Base-by-base conservation (phyloP, 768 basidiomycete species). In the Paxillus rubicundulus region DNA sequence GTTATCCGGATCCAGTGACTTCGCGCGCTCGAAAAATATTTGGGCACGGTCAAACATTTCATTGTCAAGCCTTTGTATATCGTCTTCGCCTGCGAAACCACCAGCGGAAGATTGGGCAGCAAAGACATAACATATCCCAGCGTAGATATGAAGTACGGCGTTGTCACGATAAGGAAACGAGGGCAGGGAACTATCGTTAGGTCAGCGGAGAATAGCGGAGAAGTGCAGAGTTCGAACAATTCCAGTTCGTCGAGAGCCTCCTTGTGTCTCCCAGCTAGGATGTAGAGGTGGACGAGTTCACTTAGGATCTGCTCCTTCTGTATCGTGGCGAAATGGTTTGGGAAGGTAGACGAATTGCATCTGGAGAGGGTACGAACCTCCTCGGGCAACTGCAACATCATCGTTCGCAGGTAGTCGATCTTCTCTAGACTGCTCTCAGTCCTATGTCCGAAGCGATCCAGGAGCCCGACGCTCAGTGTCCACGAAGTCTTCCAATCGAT, bases 111-210 rank as follows among this genome's bases (percentile, higher is more conserved):
- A 69, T 56, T 82, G 83, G 10, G 82, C 77, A n/a, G 82, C 69
- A 59, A 86, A 82, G 20, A 93, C 71, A 24, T 77, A 80, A 12
- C 90, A 71, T 47, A 95, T 70, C 2, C 90, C 93, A 3, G 93
- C 92, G 56, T 95, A 94, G 14, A 84, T 74, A 61, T 96, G 90
- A 27, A 96, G 74, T 7, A 84, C 71, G 2, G 87, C 79, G 57
- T 91, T 89, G 58, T 92, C 87, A 63, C 85, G 86, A 72, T 85
- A 96, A 2, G 94, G 94, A 65, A 89, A 87, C 2, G 90, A 87
- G 1, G 92, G 89, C 5, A 96, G 77, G 66, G 90, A 95, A 21
- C 92, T 92, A 56, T 39, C 24, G 36, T 40, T 42, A 42, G 45
- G 20, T 55, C n/a, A 56, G 42, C 41, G 17, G 37, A 4, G 18